phyloP scores from a whole-genome alignment of 2,329 filamentous ascomycete genomes.

The Apiospora arundinis region DNA sequence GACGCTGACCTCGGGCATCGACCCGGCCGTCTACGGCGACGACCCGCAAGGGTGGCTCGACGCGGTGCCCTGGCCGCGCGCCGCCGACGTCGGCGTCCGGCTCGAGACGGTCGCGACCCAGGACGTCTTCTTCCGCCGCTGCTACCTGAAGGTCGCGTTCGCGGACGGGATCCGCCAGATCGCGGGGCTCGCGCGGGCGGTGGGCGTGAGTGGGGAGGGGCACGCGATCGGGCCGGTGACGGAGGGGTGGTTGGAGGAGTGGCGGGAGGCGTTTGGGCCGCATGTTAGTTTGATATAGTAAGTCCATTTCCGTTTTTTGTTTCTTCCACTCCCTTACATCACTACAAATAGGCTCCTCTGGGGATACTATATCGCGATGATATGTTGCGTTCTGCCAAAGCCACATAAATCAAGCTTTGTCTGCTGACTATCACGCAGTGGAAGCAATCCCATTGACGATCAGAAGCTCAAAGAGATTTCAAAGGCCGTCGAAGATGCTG shows the following conservation, averaged over 20 bases:
- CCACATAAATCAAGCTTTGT: no score
- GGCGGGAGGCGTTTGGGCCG: constrained; percentile 37
- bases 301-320: constrained; percentile 25
- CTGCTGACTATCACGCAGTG: constrained; percentile 29
- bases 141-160: constrained; percentile 35
- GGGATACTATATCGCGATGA: no score
- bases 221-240: constrained; percentile 26
- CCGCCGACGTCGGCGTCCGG: constrained; percentile 26
- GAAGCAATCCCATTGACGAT: constrained; percentile 34
- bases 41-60: constrained; percentile 40
- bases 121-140: constrained; percentile 39
- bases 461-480: constrained; percentile 32
- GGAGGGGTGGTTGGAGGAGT: constrained; percentile 35
- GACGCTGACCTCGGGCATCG: constrained; percentile 39
- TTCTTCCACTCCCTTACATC: no score
- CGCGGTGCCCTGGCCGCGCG: constrained; percentile 30
- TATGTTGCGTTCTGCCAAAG: no score
- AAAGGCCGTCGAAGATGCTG: constrained; percentile 33
- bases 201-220: constrained; percentile 34
- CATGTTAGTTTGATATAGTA: constrained; percentile 44
- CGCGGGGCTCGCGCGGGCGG: constrained; percentile 32
- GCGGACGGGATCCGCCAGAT: constrained; percentile 28
- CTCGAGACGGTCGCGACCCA: constrained; percentile 34
- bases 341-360: no score
- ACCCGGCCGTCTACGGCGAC: constrained; percentile 31